These are phyloP conservation scores for Arthrobotrys pseudoclavata DNA, from an alignment of 2,329 filamentous ascomycete genomes.

Conservation along the genomic window DNA sequence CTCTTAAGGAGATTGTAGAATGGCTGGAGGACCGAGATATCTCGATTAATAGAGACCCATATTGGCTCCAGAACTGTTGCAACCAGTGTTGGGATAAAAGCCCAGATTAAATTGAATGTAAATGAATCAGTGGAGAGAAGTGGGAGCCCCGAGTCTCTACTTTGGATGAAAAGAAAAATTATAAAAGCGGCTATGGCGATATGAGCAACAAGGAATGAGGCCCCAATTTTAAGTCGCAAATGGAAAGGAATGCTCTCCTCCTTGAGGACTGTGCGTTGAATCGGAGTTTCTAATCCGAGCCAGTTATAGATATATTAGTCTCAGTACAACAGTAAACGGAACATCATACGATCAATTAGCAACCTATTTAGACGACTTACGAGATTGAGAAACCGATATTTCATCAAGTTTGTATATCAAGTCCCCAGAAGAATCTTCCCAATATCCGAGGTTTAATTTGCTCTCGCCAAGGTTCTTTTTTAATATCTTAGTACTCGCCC, in stretches of 20 bases:
- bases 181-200: not conserved
- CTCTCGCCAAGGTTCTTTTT: not conserved
- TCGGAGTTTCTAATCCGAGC: not conserved
- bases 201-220: constrained; percentile 5
- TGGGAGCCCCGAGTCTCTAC: constrained; percentile 8
- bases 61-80: constrained; percentile 31
- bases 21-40: constrained; percentile 35
- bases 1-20: constrained; percentile 39
- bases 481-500: constrained; percentile 8
- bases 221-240: constrained; percentile 1
- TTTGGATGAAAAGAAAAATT: constrained; percentile 9
- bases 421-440: not conserved
- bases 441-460: not conserved
- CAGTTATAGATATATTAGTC: not conserved
- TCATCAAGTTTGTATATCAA: constrained; percentile 30
- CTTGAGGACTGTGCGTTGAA: not conserved
- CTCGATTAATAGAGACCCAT: constrained; percentile 36
- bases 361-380: too few species aligned
- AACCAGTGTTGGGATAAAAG: constrained; percentile 30
- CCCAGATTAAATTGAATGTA: constrained; percentile 36
- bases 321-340: not conserved
- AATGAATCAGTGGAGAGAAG: constrained; percentile 7
- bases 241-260: constrained; percentile 28
- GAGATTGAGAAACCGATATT: not conserved
- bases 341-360: too few species aligned